Base-by-base conservation (phyloP, 306 rosid genomes). In the Vigna trinervia region DNA sequence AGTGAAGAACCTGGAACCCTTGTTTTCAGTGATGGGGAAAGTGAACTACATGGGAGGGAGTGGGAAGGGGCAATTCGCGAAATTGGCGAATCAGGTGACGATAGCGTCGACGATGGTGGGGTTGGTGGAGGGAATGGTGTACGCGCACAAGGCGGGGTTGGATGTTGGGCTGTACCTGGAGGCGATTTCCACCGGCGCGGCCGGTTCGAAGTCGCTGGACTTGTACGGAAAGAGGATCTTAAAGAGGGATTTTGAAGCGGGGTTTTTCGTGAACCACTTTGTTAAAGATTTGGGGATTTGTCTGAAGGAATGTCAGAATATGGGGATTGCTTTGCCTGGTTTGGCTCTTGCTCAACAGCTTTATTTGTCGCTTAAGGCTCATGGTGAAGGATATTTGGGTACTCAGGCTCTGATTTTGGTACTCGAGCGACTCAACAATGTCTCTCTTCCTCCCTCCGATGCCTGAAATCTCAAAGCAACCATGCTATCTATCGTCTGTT, bases 271-370 rank as follows among this genome's bases (percentile, higher is more conserved):
- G 77, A 83, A 92, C 48, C 97, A 92, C 47, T 92, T 94, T 52
- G 69, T 94, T 30, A 94, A 94, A 85, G 98, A 90, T 71, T 85
- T 94, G 80, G 97, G 97, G 68, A 90, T 94, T 72, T 94, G 97
- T 51, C 83, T 92, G 87, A 92, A 89, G 86, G 96, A 94, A 78
- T 94, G 98, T 34, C 84, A 94, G 84, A 92, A 72, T 19, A 80
- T 94, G 93, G 90, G 95, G 1, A 78, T 94, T 71, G 90, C 93
- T 76, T 79, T 94, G 71, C 97, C 97, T 34, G 97, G 98, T 1
- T 69, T 91, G 87, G 97, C 97, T n/a, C 77, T 92, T 66, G 96
- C 97, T 59, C 97, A 95, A 80, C 97, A 92, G 81, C 96, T 95
- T 46, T 89, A 85, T 75, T 60, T 88, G 8, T 92, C 98, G 0